phyloP scores from a whole-genome alignment of 805 yeast genomes.

The Yamadazyma phyllophila region DNA sequence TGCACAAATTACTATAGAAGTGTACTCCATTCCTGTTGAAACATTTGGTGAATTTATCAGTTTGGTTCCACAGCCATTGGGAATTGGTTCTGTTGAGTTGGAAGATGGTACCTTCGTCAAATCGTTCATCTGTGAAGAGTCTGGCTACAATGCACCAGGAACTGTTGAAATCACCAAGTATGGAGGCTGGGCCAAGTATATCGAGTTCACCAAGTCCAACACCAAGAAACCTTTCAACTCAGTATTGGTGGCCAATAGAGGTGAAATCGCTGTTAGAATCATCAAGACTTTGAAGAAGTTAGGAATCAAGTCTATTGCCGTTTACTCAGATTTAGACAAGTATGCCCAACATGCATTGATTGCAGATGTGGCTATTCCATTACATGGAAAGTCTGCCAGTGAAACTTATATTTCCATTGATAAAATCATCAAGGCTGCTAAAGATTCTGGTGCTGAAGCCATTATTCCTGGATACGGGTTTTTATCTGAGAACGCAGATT shows the following conservation, averaged over 20 bases:
- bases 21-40: slow-evolving; percentile 77
- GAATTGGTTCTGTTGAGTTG: slow-evolving; percentile 89
- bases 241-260: slow-evolving; percentile 95
- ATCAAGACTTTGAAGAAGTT: slow-evolving; percentile 82
- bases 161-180: slow-evolving; percentile 76
- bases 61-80: slow-evolving; percentile 92
- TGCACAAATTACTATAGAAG: slow-evolving; percentile 66
- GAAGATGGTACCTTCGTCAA: slow-evolving; percentile 80
- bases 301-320: slow-evolving; percentile 76
- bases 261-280: slow-evolving; percentile 95
- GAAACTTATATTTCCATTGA: slow-evolving; percentile 87
- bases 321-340: slow-evolving; percentile 87
- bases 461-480: slow-evolving; percentile 98
- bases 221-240: slow-evolving; percentile 62
- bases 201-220: slow-evolving; percentile 23
- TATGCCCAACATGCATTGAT: slow-evolving; percentile 81
- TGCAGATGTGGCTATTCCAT: slow-evolving; percentile 80
- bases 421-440: slow-evolving; percentile 83
- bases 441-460: slow-evolving; percentile 83
- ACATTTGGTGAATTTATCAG: slow-evolving; percentile 78
- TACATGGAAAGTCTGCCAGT: slow-evolving; percentile 81
- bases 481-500: slow-evolving; percentile 93
- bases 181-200: slow-evolving; percentile 86
- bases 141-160: slow-evolving; percentile 71
- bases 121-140: slow-evolving; percentile 92